Evolutionary conservation across 805 yeast genomes (phyloP), one percentile per base, ranked within the genome.

Genomic region (Blastobotrys attinorum): DNA sequence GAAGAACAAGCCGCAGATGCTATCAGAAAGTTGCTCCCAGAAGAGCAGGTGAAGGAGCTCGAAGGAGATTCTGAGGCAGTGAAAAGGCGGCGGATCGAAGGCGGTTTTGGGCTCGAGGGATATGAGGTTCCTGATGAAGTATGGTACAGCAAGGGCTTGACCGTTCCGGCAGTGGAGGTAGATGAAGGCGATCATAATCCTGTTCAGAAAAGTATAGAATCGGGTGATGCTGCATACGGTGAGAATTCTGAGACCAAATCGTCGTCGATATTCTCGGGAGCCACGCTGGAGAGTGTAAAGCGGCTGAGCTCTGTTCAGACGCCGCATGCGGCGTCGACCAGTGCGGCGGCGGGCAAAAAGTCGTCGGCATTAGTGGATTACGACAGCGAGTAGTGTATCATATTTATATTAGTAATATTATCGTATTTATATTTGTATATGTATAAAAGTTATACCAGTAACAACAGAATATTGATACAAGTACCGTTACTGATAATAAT

Each of bases 1-100:
- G 82, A 80, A 45, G 73, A 74, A 44, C 56, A 62, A 31, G 79
- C 85, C 0, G 60, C 77, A 39, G 72, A 74, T 20, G 63, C 63
- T 42, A 63, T 61, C 49, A 44, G 48, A 47, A 47, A 55, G 33
- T 44, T 67, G 17, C 71, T 79, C 0, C 82, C 83, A 0, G 65
- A 60, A 48, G 60, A 59, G 17, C 58, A 76, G 29, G 59, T 77
- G 37, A 58, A 54, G 2, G 59, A 54, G 35, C 57, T 63, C 34
- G 66, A 64, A 38, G 58, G 59, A 3, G 49, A 52, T 18, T 31
- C 35, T 20, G 20, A 21, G 36, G 46, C 21, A 34, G 47, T 43
- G 33, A 51, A 48, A 42, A 38, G 48, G 39, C 25, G 51, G 23
- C 45, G 44, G 34, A 15, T 36, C 16, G 55, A 50, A 18, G 27